Evolutionary conservation across 1,139 yeast genomes (phyloP), one percentile per base, ranked within the genome.

Genomic region (Blastobotrys illinoisensis): DNA sequence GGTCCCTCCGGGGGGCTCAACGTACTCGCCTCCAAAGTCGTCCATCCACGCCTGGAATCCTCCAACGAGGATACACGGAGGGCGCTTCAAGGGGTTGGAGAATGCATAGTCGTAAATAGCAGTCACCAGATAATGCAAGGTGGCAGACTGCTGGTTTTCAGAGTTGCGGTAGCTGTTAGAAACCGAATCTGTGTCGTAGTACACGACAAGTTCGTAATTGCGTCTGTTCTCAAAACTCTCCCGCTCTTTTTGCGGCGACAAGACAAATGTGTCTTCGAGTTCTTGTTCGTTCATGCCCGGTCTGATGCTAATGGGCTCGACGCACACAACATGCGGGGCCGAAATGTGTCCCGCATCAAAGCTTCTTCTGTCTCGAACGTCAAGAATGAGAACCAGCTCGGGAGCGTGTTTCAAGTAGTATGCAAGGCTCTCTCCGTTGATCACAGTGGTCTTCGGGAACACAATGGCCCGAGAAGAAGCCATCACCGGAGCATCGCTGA

Each of bases 251-350:
- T 75, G 74, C 1, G 88, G 82, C 5, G 86, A 72, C 36, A 81
- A 68, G 44, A 80, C 72, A 23, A 91, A 73, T 36, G 80, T 71
- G 43, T 76, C 79, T 61, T 85, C 87, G 26, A 89, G 68, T 53
- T 84, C 88, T 51, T 71, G 73, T 62, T 85, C 91, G 1, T 78
- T 75, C 58, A 78, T 74, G 7, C 72, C 71, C 2, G 72, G 68
- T 24, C 77, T 69, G 44, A 80, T 70, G 5, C 82, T 74, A 3
- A 80, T 71, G 0, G 96, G 96, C 55, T 87, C 95, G 13, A 89
- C 79, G 65, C 90, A 86, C 16, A 87, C 78, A 7, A 85, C 69
- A 49, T 84, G 79, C 1, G 72, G 67, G 40, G 77, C 71, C 19
- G 77, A 75, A 32, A 90, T 80, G 65, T 86, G 96, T 44, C 80